Percentiles rank a stretch among this genome's conserved stretches.
Conservation (phyloP, 2,329 filamentous ascomycete species). For the Catunica adiposa region DNA sequence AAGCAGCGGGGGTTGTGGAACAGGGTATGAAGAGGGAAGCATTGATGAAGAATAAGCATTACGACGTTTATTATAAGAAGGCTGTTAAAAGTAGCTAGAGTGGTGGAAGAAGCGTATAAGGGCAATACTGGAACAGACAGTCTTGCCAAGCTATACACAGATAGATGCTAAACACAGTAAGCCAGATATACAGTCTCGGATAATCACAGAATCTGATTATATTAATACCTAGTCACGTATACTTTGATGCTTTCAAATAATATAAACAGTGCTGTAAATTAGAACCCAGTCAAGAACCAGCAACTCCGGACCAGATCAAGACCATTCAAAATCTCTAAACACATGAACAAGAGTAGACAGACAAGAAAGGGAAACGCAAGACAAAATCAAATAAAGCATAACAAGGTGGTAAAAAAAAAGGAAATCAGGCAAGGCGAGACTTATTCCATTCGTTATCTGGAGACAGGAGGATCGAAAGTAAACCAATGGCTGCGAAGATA, state of each 20-base stretch:
- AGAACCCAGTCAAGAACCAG: slow-evolving; percentile 14
- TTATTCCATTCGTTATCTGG: not conserved
- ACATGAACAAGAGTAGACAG: slow-evolving; percentile 7
- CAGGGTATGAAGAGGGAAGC: not conserved
- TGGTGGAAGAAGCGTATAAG: not conserved
- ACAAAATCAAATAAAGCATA: slow-evolving; percentile 1
- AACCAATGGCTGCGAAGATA: not conserved
- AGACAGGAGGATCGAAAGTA: not conserved
- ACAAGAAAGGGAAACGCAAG: not conserved
- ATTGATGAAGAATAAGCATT: not conserved
- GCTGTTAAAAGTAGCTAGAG: too few relatives aligned
- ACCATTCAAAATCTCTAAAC: slow-evolving; percentile 11
- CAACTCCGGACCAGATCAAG: slow-evolving; percentile 14
- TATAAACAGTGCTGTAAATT: slow-evolving; percentile 12
- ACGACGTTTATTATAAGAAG: not conserved
- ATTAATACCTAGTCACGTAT: not conserved
- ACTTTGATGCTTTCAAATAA: not conserved
- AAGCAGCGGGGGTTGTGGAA: not conserved
- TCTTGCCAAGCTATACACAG: not conserved
- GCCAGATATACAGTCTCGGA: not conserved
- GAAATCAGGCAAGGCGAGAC: not conserved
- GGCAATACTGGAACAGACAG: too few relatives aligned
- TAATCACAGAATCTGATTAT: slow-evolving; percentile 1
- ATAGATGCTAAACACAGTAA: not conserved
- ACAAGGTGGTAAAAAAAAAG: not conserved